A percentile compares a stretch with the other conserved stretches of the same genome.
Conservation (phyloP, 495 filamentous ascomycete genomes). For the Chaetomidium leptoderma region DNA sequence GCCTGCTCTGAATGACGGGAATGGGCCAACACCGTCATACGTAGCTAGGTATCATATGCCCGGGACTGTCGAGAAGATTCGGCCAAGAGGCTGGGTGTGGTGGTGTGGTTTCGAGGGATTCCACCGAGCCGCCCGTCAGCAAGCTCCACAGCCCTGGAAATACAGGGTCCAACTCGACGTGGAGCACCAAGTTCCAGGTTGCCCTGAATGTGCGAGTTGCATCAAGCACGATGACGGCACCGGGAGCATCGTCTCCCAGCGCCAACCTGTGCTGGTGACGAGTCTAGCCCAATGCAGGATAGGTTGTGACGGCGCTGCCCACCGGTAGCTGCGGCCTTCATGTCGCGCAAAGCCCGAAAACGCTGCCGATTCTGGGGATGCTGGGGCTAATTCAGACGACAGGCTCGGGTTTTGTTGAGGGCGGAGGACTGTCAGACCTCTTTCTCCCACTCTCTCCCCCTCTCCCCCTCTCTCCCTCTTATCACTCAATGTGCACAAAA, state of each 20-base stretch:
- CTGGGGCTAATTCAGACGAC: too few relatives aligned
- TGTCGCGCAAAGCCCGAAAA: too few relatives aligned
- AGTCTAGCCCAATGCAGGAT: constrained; percentile 6
- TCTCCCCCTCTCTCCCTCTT: too few relatives aligned
- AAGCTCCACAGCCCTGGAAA: constrained; percentile 1
- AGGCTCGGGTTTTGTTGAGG: too few relatives aligned
- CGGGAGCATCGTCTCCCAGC: not conserved
- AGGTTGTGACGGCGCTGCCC: not conserved
- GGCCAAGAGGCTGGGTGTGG: too few relatives aligned
- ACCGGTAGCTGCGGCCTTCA: too few relatives aligned
- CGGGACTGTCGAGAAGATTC: not conserved
- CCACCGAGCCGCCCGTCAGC: not conserved
- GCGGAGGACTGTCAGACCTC: constrained; percentile 5
- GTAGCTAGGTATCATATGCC: not conserved
- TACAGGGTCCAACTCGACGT: not conserved
- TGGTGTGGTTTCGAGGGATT: too few relatives aligned
- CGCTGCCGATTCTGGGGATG: too few relatives aligned
- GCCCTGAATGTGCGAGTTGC: not conserved
- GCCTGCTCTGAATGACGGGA: not conserved
- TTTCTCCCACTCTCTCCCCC: too few relatives aligned
- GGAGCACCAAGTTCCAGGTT: not conserved
- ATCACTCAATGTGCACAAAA: too few relatives aligned
- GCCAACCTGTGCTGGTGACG: constrained; percentile 1
- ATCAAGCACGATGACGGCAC: constrained; percentile 9
- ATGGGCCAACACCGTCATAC: too few relatives aligned